These are phyloP conservation scores for Rhodotorula diobovata DNA, from an alignment of 768 basidiomycete genomes.

Conservation along the genomic window DNA sequence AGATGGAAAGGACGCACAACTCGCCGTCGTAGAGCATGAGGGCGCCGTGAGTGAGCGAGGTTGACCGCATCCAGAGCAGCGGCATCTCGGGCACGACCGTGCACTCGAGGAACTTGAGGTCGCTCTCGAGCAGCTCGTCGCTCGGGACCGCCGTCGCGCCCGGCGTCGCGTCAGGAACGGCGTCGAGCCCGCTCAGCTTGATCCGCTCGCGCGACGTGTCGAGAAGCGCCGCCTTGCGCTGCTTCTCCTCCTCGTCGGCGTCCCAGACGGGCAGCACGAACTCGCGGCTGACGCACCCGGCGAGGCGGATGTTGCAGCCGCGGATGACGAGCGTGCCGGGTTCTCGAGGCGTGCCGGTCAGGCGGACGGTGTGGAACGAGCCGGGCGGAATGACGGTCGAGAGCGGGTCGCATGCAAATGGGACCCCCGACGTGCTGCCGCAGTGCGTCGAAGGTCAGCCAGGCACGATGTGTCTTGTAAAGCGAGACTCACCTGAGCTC, in stretches of 20 bases:
- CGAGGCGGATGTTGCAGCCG: constrained; percentile 73
- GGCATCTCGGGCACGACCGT: constrained; percentile 82
- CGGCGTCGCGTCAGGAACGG: constrained; percentile 34
- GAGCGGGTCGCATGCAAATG: constrained; percentile 63
- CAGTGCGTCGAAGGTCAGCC: constrained; percentile 1
- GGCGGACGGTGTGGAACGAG: constrained; percentile 65
- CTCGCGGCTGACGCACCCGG: constrained; percentile 65
- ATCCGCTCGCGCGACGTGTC: constrained; percentile 54
- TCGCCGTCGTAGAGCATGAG: constrained; percentile 95
- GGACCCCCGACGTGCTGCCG: constrained; percentile 71
- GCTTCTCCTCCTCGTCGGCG: constrained; percentile 58
- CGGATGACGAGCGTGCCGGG: constrained; percentile 66
- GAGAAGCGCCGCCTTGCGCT: constrained; percentile 22
- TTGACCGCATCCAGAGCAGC: constrained; percentile 73
- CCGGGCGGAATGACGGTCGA: constrained; percentile 67
- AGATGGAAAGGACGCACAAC: constrained; percentile 56
- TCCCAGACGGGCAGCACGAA: constrained; percentile 71
- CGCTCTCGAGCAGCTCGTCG: constrained; percentile 11
- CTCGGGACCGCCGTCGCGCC: background rate
- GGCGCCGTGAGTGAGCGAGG: constrained; percentile 86
- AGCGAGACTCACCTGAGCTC: constrained; percentile 62
- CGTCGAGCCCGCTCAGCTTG: constrained; percentile 71
- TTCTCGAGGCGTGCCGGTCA: constrained; percentile 63
- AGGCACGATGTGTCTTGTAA: no score
- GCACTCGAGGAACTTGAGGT: constrained; percentile 63